A percentile compares a stretch with the other conserved stretches of the same genome.
Evolutionary conservation across 2,329 filamentous ascomycete genomes (phyloP).

Genomic region (Zelopaecilomyces penicillatus): DNA sequence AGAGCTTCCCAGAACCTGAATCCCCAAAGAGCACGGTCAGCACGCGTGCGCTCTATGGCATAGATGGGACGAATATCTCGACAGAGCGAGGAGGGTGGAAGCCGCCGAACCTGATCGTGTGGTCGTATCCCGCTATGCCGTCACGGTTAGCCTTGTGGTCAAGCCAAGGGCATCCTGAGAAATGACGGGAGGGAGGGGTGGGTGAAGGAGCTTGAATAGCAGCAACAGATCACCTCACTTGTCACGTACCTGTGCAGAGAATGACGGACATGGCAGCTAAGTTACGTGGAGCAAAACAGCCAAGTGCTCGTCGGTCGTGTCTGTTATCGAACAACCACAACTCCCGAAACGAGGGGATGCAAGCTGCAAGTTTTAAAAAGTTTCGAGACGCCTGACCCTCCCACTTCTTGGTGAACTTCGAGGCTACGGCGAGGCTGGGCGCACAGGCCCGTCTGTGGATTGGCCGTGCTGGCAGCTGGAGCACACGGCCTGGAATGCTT

Average conservation of each 20-base stretch:
- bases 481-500: too few species aligned
- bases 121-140: constrained; percentile 49
- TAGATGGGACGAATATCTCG: not conserved
- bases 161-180: not conserved
- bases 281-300: not conserved
- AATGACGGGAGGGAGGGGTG: not conserved
- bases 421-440: too few species aligned
- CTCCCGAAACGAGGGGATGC: too few species aligned
- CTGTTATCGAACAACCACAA: too few species aligned
- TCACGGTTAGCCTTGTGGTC: constrained; percentile 1
- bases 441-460: too few species aligned
- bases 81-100: not conserved
- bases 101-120: constrained; percentile 46
- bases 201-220: not conserved
- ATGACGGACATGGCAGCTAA: constrained; percentile 47
- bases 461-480: too few species aligned
- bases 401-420: too few species aligned
- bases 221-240: too few species aligned
- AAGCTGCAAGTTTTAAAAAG: too few species aligned
- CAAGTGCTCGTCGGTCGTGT: not conserved
- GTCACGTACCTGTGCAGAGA: constrained; percentile 49
- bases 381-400: too few species aligned
- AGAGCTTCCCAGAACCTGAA: constrained; percentile 94
- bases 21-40: constrained; percentile 9
- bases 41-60: not conserved